Percentiles rank a stretch among this genome's conserved stretches.
phyloP scores from a whole-genome alignment of 208 protist genomes.

The Naegleria gruberi region DNA sequence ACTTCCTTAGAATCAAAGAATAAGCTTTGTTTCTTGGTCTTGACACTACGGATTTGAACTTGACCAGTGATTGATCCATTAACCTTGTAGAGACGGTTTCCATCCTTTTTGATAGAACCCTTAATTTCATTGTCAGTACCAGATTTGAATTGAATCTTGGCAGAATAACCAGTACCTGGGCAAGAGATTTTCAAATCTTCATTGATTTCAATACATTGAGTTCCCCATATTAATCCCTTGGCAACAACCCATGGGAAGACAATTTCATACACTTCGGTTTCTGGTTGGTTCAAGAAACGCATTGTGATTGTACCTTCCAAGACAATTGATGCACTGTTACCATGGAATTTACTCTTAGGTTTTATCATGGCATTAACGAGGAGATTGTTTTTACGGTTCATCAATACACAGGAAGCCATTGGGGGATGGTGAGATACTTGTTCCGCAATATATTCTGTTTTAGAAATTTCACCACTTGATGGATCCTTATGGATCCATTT shows the following conservation, averaged over 20 bases:
- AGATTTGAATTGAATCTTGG: background rate
- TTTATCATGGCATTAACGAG: background rate
- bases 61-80: background rate
- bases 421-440: conserved; percentile 19
- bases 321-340: background rate
- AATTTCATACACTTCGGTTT: background rate
- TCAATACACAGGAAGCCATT: background rate
- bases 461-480: background rate
- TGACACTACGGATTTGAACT: background rate
- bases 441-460: background rate
- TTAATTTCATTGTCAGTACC: conserved; percentile 4
- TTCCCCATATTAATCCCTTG: conserved; percentile 2
- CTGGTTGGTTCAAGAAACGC: background rate
- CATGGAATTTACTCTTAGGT: conserved; percentile 7
- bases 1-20: background rate
- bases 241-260: background rate
- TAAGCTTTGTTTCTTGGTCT: background rate
- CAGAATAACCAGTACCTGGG: background rate
- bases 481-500: background rate
- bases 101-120: background rate
- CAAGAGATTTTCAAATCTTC: background rate
- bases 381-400: background rate
- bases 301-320: background rate
- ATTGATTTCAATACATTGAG: background rate
- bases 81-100: background rate